Percentiles rank a stretch among this genome's conserved stretches.
phyloP scores from a whole-genome alignment of 2,329 filamentous ascomycete species.

The Aspergillus sclerotialis region DNA sequence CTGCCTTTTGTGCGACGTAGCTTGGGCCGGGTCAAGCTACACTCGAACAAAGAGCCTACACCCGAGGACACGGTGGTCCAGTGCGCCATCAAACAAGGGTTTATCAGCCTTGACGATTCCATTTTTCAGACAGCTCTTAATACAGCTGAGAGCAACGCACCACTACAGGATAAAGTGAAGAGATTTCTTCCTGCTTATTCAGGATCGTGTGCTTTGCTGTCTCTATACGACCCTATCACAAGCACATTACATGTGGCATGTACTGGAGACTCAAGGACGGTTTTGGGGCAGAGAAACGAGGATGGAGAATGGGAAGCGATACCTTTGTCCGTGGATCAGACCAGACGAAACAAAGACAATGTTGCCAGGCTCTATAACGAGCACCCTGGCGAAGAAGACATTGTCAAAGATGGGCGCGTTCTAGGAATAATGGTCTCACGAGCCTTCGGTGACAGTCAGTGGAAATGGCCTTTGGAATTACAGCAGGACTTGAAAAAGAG shows the following conservation, averaged over 20 bases:
- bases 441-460: slow-evolving; percentile 61
- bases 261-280: slow-evolving; percentile 61
- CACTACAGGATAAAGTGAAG: slow-evolving; percentile 16
- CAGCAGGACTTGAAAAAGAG: slow-evolving; percentile 30
- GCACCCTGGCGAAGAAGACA: slow-evolving; percentile 56
- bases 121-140: slow-evolving; percentile 16
- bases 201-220: slow-evolving; percentile 59
- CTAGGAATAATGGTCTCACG: slow-evolving; percentile 57
- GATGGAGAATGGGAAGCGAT: slow-evolving; percentile 45
- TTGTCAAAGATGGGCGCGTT: slow-evolving; percentile 53
- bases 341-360: slow-evolving; percentile 56
- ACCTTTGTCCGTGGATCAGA: slow-evolving; percentile 59
- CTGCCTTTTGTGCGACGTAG: slow-evolving; percentile 14
- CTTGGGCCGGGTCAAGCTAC: slow-evolving; percentile 8
- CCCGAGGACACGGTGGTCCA: slow-evolving; percentile 13
- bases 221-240: slow-evolving; percentile 52
- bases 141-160: slow-evolving; percentile 9
- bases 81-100: slow-evolving; percentile 15
- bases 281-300: slow-evolving; percentile 43
- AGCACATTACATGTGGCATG: slow-evolving; percentile 56
- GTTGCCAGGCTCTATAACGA: slow-evolving; percentile 46
- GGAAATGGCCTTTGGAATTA: slow-evolving; percentile 57
- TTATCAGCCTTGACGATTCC: slow-evolving; percentile 17
- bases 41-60: slow-evolving; percentile 1
- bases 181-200: slow-evolving; percentile 27